These are phyloP conservation scores for Agrocybe pediades DNA, from an alignment of 768 basidiomycete genomes.

Conservation along the genomic window DNA sequence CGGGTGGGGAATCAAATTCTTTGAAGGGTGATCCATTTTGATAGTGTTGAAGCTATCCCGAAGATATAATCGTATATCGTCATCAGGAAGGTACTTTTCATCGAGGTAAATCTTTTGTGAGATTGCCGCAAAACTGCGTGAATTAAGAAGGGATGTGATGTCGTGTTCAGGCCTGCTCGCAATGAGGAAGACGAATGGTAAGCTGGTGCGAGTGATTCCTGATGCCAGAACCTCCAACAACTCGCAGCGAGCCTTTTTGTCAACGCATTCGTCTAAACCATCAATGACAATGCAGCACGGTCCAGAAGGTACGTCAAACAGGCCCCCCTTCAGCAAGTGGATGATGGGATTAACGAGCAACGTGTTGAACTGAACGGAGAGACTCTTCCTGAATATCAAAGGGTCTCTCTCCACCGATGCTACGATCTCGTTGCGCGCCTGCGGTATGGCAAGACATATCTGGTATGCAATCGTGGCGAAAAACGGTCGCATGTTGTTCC, in stretches of 20 bases:
- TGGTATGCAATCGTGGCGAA: constrained; percentile 17
- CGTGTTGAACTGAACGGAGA: constrained; percentile 6
- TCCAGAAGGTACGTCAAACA: not conserved
- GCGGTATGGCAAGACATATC: constrained; percentile 3
- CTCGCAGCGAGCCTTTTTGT: constrained; percentile 2
- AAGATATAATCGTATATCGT: constrained; percentile 5
- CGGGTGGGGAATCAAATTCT: not conserved
- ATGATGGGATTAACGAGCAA: constrained; percentile 10
- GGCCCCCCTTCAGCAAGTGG: not conserved
- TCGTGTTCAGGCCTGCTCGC: constrained; percentile 13
- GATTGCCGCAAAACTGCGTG: not conserved
- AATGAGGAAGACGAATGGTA: constrained; percentile 5
- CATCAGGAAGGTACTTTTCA: constrained; percentile 2
- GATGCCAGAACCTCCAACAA: not conserved
- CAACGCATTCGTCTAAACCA: constrained; percentile 20
- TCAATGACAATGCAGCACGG: constrained; percentile 14
- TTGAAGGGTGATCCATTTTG: not conserved
- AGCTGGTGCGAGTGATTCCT: not conserved
- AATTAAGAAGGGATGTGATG: constrained; percentile 1
- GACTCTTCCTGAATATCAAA: not conserved
- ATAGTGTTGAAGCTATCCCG: not conserved
- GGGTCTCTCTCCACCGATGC: constrained; percentile 7
- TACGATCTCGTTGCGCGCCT: not conserved
- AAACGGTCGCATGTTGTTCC: constrained; percentile 3
- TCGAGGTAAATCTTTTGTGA: constrained; percentile 2